Evolutionary conservation across 1,284 basidiomycete genomes (phyloP).

Genomic region (Leccinum proliferum): DNA sequence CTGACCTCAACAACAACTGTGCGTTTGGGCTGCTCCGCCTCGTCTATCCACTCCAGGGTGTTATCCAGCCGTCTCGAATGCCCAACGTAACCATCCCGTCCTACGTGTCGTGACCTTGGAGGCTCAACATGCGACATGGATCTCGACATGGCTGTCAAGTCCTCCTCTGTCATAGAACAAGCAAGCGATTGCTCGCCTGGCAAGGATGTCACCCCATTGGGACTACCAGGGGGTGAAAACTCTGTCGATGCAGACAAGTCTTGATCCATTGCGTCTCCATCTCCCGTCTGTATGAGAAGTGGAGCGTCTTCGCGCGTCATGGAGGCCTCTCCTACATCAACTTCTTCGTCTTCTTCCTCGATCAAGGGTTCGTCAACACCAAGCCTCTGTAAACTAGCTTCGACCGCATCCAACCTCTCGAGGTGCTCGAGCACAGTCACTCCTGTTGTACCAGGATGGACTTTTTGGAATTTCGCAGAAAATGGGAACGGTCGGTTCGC

Average conservation of each 20-base stretch:
- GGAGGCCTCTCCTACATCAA: slow-evolving; percentile 48
- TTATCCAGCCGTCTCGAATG: slow-evolving; percentile 29
- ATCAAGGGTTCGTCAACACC: slow-evolving; percentile 50
- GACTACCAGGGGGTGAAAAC: slow-evolving; percentile 46
- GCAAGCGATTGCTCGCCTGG: slow-evolving; percentile 45
- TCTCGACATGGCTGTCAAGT: slow-evolving; percentile 67
- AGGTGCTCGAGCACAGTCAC: slow-evolving; percentile 78
- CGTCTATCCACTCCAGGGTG: slow-evolving; percentile 66
- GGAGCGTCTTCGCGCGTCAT: slow-evolving; percentile 19
- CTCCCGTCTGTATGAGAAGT: slow-evolving; percentile 22
- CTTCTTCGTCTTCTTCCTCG: slow-evolving; percentile 43
- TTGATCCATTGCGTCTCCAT: slow-evolving; percentile 20
- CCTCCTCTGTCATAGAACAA: slow-evolving; percentile 61
- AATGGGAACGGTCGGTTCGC: slow-evolving; percentile 71
- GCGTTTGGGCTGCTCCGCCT: slow-evolving; percentile 44
- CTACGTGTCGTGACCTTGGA: slow-evolving; percentile 33
- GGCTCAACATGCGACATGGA: slow-evolving; percentile 60
- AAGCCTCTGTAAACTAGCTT: slow-evolving; percentile 68
- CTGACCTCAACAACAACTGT: slow-evolving; percentile 69
- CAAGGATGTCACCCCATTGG: slow-evolving; percentile 43
- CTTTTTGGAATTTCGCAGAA: slow-evolving; percentile 68
- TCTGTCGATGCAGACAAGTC: slow-evolving; percentile 33
- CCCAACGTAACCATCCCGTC: slow-evolving; percentile 38
- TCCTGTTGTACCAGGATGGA: slow-evolving; percentile 74
- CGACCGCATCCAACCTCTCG: slow-evolving; percentile 75